Evolutionary conservation across 2,329 filamentous ascomycete species (phyloP).

Genomic region (Stagonosporopsis vannaccii): DNA sequence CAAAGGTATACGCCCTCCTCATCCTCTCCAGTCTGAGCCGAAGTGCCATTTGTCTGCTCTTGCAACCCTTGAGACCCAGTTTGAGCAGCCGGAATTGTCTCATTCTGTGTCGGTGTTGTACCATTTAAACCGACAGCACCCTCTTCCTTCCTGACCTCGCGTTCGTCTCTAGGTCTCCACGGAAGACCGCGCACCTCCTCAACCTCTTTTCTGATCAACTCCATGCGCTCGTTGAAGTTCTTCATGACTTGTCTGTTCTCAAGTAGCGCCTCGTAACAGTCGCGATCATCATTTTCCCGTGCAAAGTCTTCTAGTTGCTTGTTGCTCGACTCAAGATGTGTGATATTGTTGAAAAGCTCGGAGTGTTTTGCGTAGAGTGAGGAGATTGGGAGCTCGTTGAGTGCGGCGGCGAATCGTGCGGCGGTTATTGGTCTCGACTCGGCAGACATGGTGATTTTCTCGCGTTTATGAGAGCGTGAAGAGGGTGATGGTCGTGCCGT

Average conservation of each 20-base stretch:
- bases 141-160: slow-evolving; percentile 20
- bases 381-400: slow-evolving; percentile 70
- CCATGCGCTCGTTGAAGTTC: slow-evolving; percentile 71
- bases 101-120: slow-evolving; percentile 1
- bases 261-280: slow-evolving; percentile 75
- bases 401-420: slow-evolving; percentile 69
- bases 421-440: slow-evolving; percentile 68
- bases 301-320: slow-evolving; percentile 71
- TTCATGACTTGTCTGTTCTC: slow-evolving; percentile 75
- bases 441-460: slow-evolving; percentile 63
- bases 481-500: not conserved
- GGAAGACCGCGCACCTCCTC: slow-evolving; percentile 63
- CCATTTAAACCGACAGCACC: slow-evolving; percentile 8
- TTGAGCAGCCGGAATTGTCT: not conserved
- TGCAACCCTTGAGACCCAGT: not conserved
- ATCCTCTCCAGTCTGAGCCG: slow-evolving; percentile 2
- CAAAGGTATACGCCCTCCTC: slow-evolving; percentile 18
- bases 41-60: not conserved
- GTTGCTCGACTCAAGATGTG: slow-evolving; percentile 77
- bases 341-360: slow-evolving; percentile 77
- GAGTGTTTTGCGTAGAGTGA: slow-evolving; percentile 76
- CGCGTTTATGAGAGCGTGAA: not conserved
- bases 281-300: slow-evolving; percentile 63
- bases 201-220: slow-evolving; percentile 70
- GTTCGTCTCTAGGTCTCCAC: slow-evolving; percentile 54